phyloP scores from a whole-genome alignment of 106 monocot genomes.

The Amphibolis antarctica region DNA sequence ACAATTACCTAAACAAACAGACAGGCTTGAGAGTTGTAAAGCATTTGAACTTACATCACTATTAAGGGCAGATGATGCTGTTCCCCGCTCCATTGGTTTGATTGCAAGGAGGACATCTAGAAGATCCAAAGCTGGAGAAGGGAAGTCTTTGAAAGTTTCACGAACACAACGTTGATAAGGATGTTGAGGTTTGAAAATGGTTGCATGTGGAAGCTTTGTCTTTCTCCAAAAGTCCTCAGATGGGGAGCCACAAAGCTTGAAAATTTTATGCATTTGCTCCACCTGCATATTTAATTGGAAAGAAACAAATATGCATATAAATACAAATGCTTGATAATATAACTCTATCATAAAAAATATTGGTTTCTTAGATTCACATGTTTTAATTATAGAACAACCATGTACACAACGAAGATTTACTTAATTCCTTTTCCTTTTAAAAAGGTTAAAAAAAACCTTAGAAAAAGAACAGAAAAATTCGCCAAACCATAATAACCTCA shows the following conservation, averaged over 20 bases:
- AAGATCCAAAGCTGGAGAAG: slow-evolving; percentile 26
- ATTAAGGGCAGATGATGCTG: slow-evolving; percentile 22
- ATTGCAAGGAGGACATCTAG: slow-evolving; percentile 26
- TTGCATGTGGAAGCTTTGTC: slow-evolving; percentile 20
- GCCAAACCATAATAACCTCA: too few species aligned
- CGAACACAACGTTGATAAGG: slow-evolving; percentile 21
- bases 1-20: neutral
- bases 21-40: neutral
- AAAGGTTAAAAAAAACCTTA: too few species aligned
- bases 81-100: slow-evolving; percentile 25
- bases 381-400: too few species aligned
- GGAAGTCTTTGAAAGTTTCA: slow-evolving; percentile 28
- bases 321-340: too few species aligned
- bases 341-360: too few species aligned
- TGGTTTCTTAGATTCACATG: too few species aligned
- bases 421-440: too few species aligned
- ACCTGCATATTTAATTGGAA: too few species aligned
- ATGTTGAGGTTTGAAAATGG: slow-evolving; percentile 31
- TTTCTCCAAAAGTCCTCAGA: slow-evolving; percentile 30
- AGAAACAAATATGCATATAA: too few species aligned
- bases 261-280: slow-evolving; percentile 35
- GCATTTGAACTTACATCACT: slow-evolving; percentile 17
- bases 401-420: too few species aligned
- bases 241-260: slow-evolving; percentile 34
- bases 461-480: too few species aligned